Percentiles rank a stretch among this genome's conserved stretches.
Evolutionary conservation across 2,329 filamentous ascomycete species (phyloP).

Genomic region (Ceratocystis variospora): DNA sequence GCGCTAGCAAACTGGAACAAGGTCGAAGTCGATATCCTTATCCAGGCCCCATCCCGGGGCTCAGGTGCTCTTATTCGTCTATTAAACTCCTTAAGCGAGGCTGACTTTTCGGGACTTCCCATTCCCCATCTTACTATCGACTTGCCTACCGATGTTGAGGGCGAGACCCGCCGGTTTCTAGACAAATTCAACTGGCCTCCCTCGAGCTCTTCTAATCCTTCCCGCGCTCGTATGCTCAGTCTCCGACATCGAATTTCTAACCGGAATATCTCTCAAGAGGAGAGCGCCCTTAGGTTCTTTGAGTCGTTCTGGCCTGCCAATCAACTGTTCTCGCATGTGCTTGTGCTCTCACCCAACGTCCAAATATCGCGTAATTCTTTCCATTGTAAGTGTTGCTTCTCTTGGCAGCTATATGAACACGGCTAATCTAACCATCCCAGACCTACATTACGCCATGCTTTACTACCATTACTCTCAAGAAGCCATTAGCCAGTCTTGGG

Average conservation of each 20-base stretch:
- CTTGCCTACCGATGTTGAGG: slow-evolving; percentile 57
- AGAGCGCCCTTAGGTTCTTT: slow-evolving; percentile 60
- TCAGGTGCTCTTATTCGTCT: slow-evolving; percentile 65
- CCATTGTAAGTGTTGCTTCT: slow-evolving; percentile 45
- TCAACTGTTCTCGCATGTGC: slow-evolving; percentile 52
- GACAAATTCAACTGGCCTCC: slow-evolving; percentile 55
- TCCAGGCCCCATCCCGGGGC: slow-evolving; percentile 58
- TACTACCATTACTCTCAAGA: slow-evolving; percentile 59
- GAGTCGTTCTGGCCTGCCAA: slow-evolving; percentile 76
- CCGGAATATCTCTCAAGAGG: slow-evolving; percentile 46
- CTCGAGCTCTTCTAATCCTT: slow-evolving; percentile 26
- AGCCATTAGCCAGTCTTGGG: slow-evolving; percentile 32
- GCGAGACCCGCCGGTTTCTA: slow-evolving; percentile 48
- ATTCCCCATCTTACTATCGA: slow-evolving; percentile 72
- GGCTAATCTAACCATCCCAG: slow-evolving; percentile 24
- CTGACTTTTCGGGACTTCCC: slow-evolving; percentile 59
- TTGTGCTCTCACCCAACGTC: slow-evolving; percentile 70
- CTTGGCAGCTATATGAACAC: not conserved
- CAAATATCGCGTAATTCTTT: slow-evolving; percentile 73
- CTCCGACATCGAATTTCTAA: slow-evolving; percentile 60
- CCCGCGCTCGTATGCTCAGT: slow-evolving; percentile 43
- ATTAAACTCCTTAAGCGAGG: slow-evolving; percentile 57
- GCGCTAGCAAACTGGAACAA: slow-evolving; percentile 69
- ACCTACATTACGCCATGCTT: slow-evolving; percentile 63
- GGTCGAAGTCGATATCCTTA: slow-evolving; percentile 64